phyloP scores from a whole-genome alignment of 2,329 filamentous ascomycete genomes.

The Penicillium palitans region DNA sequence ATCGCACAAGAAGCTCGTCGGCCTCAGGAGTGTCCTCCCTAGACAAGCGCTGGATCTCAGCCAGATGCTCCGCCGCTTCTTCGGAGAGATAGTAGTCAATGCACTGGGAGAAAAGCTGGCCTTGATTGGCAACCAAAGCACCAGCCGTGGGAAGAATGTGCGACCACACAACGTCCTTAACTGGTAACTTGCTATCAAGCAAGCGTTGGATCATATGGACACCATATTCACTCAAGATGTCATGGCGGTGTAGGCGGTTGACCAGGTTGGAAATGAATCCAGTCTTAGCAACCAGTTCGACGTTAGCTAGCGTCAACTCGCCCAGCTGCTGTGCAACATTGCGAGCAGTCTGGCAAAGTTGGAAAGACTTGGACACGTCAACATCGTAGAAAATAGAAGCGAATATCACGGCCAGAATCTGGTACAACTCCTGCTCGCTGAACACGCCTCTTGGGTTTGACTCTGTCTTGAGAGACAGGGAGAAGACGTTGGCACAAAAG shows the following conservation, averaged over 20 bases:
- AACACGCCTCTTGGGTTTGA: slow-evolving; percentile 53
- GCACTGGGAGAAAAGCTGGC: slow-evolving; percentile 58
- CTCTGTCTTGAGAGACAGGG: slow-evolving; percentile 56
- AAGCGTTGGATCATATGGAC: slow-evolving; percentile 57
- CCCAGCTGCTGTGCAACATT: slow-evolving; percentile 52
- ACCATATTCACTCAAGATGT: slow-evolving; percentile 54
- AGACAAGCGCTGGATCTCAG: slow-evolving; percentile 51
- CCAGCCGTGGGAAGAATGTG: slow-evolving; percentile 60
- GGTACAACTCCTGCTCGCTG: slow-evolving; percentile 55
- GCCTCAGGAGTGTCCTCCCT: slow-evolving; percentile 46
- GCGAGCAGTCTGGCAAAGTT: slow-evolving; percentile 51
- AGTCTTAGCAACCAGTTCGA: slow-evolving; percentile 46
- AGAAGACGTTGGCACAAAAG: slow-evolving; percentile 57
- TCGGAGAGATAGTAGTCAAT: slow-evolving; percentile 58
- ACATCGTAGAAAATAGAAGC: slow-evolving; percentile 57
- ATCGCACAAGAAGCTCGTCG: slow-evolving; percentile 53
- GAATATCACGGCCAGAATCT: slow-evolving; percentile 55
- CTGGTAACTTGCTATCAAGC: slow-evolving; percentile 47
- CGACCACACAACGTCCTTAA: slow-evolving; percentile 56
- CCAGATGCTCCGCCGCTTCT: slow-evolving; percentile 51
- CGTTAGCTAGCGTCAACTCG: slow-evolving; percentile 51
- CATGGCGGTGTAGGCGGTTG: slow-evolving; percentile 40
- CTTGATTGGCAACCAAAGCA: slow-evolving; percentile 58
- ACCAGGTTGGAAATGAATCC: slow-evolving; percentile 47
- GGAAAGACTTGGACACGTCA: slow-evolving; percentile 54